Percentiles rank a stretch among this genome's conserved stretches.
These are phyloP conservation scores for Urostyla sp. DNA, from an alignment of 73 alveolate genomes.

Conservation along the genomic window DNA sequence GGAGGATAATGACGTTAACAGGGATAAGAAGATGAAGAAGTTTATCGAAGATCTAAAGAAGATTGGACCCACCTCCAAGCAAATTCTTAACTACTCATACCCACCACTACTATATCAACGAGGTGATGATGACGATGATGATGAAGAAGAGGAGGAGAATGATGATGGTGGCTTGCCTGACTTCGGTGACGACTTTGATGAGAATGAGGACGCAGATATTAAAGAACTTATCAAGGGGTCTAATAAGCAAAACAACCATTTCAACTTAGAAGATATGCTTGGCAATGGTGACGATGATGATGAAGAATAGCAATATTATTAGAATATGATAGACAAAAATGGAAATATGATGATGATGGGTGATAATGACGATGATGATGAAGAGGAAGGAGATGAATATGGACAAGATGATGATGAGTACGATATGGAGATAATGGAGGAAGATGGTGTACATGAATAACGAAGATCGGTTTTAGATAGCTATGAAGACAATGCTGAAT, in stretches of 20 bases:
- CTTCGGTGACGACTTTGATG: conserved; percentile 29
- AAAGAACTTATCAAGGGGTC: conserved; percentile 27
- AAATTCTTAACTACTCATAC: conserved; percentile 35
- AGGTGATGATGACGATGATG: conserved; percentile 60
- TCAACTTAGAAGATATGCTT: conserved; percentile 25
- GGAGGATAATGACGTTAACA: conserved; percentile 4
- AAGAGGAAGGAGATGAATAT: neutral
- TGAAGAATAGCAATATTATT: neutral
- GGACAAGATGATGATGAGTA: conserved; percentile 1
- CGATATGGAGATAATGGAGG: neutral
- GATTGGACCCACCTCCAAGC: conserved; percentile 43
- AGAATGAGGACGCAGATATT: conserved; percentile 44
- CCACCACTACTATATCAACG: conserved; percentile 53
- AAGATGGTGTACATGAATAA: neutral
- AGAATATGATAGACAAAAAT: conserved; percentile 28
- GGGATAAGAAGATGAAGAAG: neutral
- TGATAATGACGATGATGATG: conserved; percentile 24
- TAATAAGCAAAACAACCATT: neutral
- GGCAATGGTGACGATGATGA: conserved; percentile 19
- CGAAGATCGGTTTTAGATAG: neutral
- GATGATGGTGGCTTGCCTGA: conserved; percentile 43
- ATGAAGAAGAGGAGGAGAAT: conserved; percentile 37
- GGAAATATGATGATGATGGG: conserved; percentile 46
- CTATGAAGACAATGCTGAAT: conserved; percentile 34
- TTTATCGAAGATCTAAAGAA: conserved; percentile 25